Base-by-base conservation (phyloP, 1,284 basidiomycete species). In the Ceratobasidium sp. region DNA sequence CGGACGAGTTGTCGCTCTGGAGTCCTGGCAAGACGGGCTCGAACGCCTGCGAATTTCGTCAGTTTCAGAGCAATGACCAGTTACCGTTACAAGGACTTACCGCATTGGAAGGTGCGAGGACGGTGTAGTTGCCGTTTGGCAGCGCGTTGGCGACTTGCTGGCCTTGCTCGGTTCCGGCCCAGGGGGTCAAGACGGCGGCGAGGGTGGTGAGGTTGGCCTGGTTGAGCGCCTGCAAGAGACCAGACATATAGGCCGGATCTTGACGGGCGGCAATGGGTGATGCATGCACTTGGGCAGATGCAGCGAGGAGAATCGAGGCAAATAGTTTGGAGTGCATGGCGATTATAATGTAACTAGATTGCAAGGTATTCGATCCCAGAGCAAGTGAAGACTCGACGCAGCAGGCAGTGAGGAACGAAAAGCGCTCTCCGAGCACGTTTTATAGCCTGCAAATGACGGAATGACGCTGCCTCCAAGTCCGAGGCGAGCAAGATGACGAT, bases 21-120 rank as follows among this genome's bases (percentile, higher is more conserved):
- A 55, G 29, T 4, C 15, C 38, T 3, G 62, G 38, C 1, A 68
- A n/a, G 75, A 74, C 29, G 77, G 74, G 53, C 75, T 77, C 73
- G 78, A 79, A 55, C 79, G 73, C 65, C 81, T 77, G 74, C 80
- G 78, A 76, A 79, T 79, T 29, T 75, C 73, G 69, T 76, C 73
- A 74, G 73, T 77, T 75, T 70, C 49, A 72, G 12, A 75, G 70
- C 22, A 78, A 74, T 42, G 65, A 55, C 32, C 73, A 69, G 32
- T 77, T 74, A 15, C 80, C 75, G 15, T n/a, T n/a, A n/a, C 58
- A 68, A 15, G 69, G 42, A 71, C 79, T 76, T 7, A 78, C 79
- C n/a, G 72, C 72, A 73, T 81, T 77, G 72, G 60, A 75, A 10
- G 79, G 80, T 10, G 79, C 80, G 40, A 80, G 76, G 56, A 80